Base-by-base conservation (phyloP, 148 eudicot genomes). In the Suaeda aralocaspica region DNA sequence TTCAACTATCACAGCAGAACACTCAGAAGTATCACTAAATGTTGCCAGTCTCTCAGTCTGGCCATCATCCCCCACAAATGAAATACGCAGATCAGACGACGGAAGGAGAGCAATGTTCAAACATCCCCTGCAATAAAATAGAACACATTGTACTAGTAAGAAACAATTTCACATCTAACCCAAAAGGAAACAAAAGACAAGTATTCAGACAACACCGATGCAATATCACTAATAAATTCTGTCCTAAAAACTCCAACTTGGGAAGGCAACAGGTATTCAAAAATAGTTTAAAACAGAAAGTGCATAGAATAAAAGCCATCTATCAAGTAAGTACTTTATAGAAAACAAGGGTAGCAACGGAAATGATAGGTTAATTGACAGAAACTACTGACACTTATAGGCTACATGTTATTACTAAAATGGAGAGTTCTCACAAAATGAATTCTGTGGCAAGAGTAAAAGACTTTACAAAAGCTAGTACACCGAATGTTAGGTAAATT, bases 11-110 rank as follows among this genome's bases (percentile, higher is more conserved):
- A 87, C 79, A 66, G 76, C 71, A n/a, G 82, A 78, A 60, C 74
- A 77, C 49, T 77, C 84, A 25, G 87, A 75, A 56, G 56, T 66
- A 53, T 72, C 66, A 46, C 78, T 77, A 31, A 91, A 74, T 24
- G 96, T 94, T 33, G 82, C 81, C 36, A 94, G 76, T 72, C 92
- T 91, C 81, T 86, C 91, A 10, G 74, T 68, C 39, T 41, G 78
- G 30, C 97, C 97, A 77, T 87, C 79, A 61, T 94, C 97, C 48
- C 91, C 97, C 74, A 79, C 76, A 68, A 94, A 94, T 72, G 88
- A 83, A 66, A 94, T 65, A 13, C 92, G 84, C 81, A 93, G 41
- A 70, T 87, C 91, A 68, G 97, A 91, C 41, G 98, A 85, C 57
- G 98, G 96, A 80, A 93, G 75, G 26, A 93, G 95, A 8, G 84